Conservation (phyloP, 257 asterid genomes). For the Nicotiana tomentosiformis region DNA sequence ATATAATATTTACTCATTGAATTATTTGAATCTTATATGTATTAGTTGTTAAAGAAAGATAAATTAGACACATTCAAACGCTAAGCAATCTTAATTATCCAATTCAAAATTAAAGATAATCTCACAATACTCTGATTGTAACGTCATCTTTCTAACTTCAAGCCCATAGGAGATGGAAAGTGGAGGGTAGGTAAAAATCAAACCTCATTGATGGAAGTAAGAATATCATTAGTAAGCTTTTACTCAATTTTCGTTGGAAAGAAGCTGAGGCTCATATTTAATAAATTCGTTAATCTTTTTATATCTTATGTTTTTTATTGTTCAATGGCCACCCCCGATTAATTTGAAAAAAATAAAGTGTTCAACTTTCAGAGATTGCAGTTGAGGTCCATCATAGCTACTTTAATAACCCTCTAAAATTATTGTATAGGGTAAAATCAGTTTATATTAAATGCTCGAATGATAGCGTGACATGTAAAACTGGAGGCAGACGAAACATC, state of each 20-base stretch:
- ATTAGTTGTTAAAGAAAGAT: no score
- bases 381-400: background rate
- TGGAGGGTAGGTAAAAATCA: no score
- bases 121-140: background rate
- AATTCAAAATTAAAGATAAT: no score
- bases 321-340: background rate
- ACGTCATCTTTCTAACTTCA: background rate
- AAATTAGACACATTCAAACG: background rate
- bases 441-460: no score
- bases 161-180: no score
- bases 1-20: no score
- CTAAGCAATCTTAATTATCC: background rate
- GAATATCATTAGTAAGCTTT: no score
- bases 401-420: background rate
- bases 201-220: no score
- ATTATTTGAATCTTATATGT: background rate
- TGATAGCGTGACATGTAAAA: no score
- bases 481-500: no score
- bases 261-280: background rate
- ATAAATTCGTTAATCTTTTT: no score
- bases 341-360: background rate
- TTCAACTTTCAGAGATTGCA: background rate
- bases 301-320: background rate
- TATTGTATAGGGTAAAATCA: background rate
- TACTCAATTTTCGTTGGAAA: background rate